Percentiles rank a stretch among this genome's conserved stretches.
These are phyloP conservation scores for Ascomycota sp. DNA, from an alignment of 2,329 filamentous ascomycete genomes.

Conservation along the genomic window DNA sequence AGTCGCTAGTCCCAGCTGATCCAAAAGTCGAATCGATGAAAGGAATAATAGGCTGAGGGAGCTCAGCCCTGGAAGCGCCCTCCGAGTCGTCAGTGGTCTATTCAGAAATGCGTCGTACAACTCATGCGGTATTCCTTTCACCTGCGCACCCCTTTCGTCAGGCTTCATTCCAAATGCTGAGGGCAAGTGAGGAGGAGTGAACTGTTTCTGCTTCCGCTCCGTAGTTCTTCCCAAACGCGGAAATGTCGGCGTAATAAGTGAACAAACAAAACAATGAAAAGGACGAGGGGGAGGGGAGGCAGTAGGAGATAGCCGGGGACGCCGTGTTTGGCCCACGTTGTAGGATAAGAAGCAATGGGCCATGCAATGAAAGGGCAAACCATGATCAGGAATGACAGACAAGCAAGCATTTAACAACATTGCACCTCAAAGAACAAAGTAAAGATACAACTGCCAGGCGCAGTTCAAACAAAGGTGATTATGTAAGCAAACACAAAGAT, in stretches of 20 bases:
- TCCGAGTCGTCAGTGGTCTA: too few relatives aligned
- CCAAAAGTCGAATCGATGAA: constrained; percentile 13
- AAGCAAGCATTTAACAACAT: too few relatives aligned
- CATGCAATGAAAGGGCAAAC: constrained; percentile 10
- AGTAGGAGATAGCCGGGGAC: constrained; percentile 9
- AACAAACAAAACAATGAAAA: too few relatives aligned
- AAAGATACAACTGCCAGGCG: background rate
- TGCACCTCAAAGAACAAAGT: background rate
- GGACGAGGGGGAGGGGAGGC: constrained; percentile 4
- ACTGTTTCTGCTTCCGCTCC: too few relatives aligned
- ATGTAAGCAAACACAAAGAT: background rate
- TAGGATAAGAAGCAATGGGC: constrained; percentile 7
- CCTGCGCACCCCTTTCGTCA: too few relatives aligned
- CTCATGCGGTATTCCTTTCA: too few relatives aligned
- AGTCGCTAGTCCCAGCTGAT: constrained; percentile 13
- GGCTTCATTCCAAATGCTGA: too few relatives aligned
- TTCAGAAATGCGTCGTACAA: too few relatives aligned
- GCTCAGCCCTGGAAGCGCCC: too few relatives aligned
- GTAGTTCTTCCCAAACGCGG: constrained; percentile 1
- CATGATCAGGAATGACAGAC: constrained; percentile 9
- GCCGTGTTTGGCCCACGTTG: constrained; percentile 9
- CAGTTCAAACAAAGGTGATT: background rate
- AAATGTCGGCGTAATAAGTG: constrained; percentile 2
- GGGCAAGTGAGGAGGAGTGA: too few relatives aligned
- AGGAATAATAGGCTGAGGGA: constrained; percentile 8